Evolutionary conservation across 805 yeast species (phyloP).

Genomic region (Danielozyma ontarioensis): DNA sequence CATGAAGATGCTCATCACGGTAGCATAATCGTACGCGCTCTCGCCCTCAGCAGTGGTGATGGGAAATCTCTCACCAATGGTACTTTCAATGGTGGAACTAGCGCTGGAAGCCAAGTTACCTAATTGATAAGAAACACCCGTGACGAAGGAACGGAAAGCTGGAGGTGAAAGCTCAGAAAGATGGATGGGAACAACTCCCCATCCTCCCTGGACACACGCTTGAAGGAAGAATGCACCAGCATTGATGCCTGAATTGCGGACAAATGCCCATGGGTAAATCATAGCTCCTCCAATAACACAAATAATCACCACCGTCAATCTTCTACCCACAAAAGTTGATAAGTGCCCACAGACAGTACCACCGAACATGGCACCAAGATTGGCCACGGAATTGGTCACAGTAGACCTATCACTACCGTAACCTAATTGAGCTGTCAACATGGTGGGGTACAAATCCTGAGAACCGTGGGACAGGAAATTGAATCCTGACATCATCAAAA

Average conservation of each 20-base stretch:
- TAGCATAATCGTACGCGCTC: constrained; percentile 51
- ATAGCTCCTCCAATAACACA: constrained; percentile 32
- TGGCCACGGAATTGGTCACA: constrained; percentile 37
- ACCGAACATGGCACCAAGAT: constrained; percentile 37
- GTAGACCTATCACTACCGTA: constrained; percentile 29
- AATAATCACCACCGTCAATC: constrained; percentile 29
- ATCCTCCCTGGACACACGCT: constrained; percentile 64
- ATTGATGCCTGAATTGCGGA: constrained; percentile 34
- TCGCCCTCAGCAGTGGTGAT: constrained; percentile 18
- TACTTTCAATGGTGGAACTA: constrained; percentile 63
- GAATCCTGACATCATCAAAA: constrained; percentile 42
- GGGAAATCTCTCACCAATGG: constrained; percentile 59
- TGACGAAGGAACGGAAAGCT: constrained; percentile 52
- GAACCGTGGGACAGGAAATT: constrained; percentile 40
- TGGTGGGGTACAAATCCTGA: constrained; percentile 39
- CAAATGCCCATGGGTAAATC: constrained; percentile 29
- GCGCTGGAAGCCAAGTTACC: constrained; percentile 73
- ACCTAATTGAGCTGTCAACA: constrained; percentile 29
- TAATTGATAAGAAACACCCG: constrained; percentile 62
- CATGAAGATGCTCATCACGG: constrained; percentile 65
- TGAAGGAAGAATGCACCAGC: constrained; percentile 63
- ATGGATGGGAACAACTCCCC: constrained; percentile 70
- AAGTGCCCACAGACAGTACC: constrained; percentile 42
- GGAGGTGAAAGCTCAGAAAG: constrained; percentile 54
- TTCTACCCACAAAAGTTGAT: constrained; percentile 33